These are phyloP conservation scores for Citrullus mucosospermus DNA, from an alignment of 306 rosid species.

Conservation along the genomic window DNA sequence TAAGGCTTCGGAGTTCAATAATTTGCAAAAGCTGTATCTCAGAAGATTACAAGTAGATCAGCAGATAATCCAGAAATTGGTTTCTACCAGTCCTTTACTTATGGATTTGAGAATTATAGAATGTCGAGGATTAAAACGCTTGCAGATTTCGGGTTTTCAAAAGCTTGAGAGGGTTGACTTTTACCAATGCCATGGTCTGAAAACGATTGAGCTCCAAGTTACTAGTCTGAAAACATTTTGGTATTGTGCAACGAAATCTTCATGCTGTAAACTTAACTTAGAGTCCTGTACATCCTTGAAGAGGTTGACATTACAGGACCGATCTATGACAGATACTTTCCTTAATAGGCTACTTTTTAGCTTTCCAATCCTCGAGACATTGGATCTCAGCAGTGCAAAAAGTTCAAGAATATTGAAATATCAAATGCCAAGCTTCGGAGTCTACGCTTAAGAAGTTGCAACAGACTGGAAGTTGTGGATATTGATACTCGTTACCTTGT, in stretches of 20 bases:
- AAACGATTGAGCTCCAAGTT: constrained; percentile 21
- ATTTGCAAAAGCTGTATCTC: constrained; percentile 3
- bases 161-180: neutral
- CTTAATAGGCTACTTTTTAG: constrained; percentile 20
- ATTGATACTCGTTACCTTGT: neutral
- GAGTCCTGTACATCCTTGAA: constrained; percentile 31
- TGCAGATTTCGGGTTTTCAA: neutral
- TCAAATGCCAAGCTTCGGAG: neutral
- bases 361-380: constrained; percentile 7
- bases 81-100: constrained; percentile 26
- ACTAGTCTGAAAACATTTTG: constrained; percentile 45
- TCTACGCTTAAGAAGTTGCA: neutral
- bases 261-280: constrained; percentile 27
- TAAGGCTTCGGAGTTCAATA: neutral
- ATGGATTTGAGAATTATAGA: constrained; percentile 39
- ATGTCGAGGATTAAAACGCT: constrained; percentile 25
- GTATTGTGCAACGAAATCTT: constrained; percentile 24
- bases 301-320: constrained; percentile 36
- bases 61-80: constrained; percentile 12
- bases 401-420: neutral
- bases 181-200: neutral
- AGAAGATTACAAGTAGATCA: neutral
- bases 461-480: neutral
- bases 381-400: neutral
- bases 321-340: constrained; percentile 20